Conservation (phyloP, 306 rosid species). For the Hippophae rhamnoides region DNA sequence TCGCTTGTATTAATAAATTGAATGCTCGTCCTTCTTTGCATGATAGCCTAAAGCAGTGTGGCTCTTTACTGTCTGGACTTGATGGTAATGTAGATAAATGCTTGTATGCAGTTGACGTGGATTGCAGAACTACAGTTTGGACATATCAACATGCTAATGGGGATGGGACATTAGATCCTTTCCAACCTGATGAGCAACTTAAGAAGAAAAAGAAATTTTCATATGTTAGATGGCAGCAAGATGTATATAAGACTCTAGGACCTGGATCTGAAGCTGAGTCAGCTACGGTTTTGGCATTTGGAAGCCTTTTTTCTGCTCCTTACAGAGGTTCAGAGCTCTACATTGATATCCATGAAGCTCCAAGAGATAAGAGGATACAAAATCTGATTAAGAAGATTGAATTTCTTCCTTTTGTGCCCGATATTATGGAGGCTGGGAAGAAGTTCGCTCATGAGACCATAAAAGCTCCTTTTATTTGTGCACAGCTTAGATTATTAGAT, state of each 20-base stretch:
- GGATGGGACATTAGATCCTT: slow-evolving; percentile 61
- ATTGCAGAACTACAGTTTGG: slow-evolving; percentile 87
- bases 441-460: slow-evolving; percentile 39
- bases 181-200: slow-evolving; percentile 68
- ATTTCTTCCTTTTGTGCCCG: slow-evolving; percentile 64
- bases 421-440: slow-evolving; percentile 49
- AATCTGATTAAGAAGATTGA: slow-evolving; percentile 44
- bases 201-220: slow-evolving; percentile 70
- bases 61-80: slow-evolving; percentile 46
- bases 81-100: slow-evolving; percentile 43
- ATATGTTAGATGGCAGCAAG: slow-evolving; percentile 46
- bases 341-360: slow-evolving; percentile 53
- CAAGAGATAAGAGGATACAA: slow-evolving; percentile 39
- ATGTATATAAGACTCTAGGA: slow-evolving; percentile 61
- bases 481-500: slow-evolving; percentile 76
- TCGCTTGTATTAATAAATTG: slow-evolving; percentile 35
- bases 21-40: slow-evolving; percentile 23
- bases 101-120: slow-evolving; percentile 54
- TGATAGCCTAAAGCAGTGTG: slow-evolving; percentile 51
- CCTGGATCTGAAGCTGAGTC: slow-evolving; percentile 56
- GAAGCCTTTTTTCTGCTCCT: slow-evolving; percentile 78
- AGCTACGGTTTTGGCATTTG: slow-evolving; percentile 69
- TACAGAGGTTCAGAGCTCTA: slow-evolving; percentile 65
- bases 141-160: slow-evolving; percentile 47
- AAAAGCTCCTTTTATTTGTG: slow-evolving; percentile 64